Conservation (phyloP, 2,329 filamentous ascomycete species). For the Sarocladium brachiariae region DNA sequence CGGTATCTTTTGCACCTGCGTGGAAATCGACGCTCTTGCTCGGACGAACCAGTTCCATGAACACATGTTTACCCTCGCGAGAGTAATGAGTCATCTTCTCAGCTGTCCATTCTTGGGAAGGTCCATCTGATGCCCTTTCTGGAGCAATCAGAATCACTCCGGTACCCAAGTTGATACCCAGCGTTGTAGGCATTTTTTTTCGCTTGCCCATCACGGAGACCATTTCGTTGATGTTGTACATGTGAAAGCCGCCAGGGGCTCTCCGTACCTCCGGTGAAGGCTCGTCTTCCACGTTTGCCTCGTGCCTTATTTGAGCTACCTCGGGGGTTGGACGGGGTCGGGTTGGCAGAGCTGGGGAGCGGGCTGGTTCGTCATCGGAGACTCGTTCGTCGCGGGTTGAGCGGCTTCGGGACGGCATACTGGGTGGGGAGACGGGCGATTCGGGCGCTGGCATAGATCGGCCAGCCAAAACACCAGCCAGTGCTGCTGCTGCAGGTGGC, state of each 20-base stretch:
- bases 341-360: slow-evolving; percentile 33
- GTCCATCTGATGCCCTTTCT: slow-evolving; percentile 74
- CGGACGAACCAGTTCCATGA: slow-evolving; percentile 83
- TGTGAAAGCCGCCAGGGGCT: slow-evolving; percentile 76
- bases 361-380: slow-evolving; percentile 24
- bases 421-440: slow-evolving; percentile 6
- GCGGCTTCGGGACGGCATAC: slow-evolving; percentile 1
- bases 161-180: slow-evolving; percentile 87
- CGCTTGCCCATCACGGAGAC: slow-evolving; percentile 93
- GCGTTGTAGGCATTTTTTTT: slow-evolving; percentile 96
- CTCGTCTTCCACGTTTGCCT: slow-evolving; percentile 22
- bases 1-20: slow-evolving; percentile 93
- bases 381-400: slow-evolving; percentile 8
- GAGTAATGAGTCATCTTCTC: slow-evolving; percentile 97
- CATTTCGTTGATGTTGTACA: slow-evolving; percentile 98
- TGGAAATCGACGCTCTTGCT: slow-evolving; percentile 97
- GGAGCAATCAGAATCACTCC: slow-evolving; percentile 87
- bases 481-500: slow-evolving; percentile 39
- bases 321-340: slow-evolving; percentile 22
- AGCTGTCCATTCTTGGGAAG: slow-evolving; percentile 85
- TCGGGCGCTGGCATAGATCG: slow-evolving; percentile 18
- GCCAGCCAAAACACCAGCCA: slow-evolving; percentile 34
- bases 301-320: slow-evolving; percentile 7
- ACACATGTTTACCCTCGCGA: slow-evolving; percentile 95
- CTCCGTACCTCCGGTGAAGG: slow-evolving; percentile 35